A percentile compares a stretch with the other conserved stretches of the same genome.
phyloP scores from a whole-genome alignment of 225 moss, liverwort and hornwort genomes.

The Pseudoscleropodium purum region DNA sequence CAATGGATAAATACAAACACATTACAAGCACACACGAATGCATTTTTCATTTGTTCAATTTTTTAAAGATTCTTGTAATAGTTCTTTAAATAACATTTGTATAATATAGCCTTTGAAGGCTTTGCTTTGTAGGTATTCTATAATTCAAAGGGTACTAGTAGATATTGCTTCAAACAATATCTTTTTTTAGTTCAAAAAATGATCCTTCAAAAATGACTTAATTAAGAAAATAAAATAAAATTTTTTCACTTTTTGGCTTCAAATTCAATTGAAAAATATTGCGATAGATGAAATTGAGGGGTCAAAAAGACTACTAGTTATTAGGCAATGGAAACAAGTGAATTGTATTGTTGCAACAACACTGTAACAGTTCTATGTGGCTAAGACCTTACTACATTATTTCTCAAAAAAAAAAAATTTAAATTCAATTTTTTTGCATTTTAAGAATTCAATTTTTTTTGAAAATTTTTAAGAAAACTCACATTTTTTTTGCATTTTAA shows the following conservation, averaged over 20 bases:
- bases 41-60: background rate
- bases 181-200: background rate
- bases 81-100: background rate
- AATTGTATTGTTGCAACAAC: too few species aligned
- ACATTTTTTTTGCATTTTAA: too few species aligned
- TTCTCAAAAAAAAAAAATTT: too few species aligned
- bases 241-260: background rate
- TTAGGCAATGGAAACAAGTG: too few species aligned
- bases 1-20: rapidly evolving
- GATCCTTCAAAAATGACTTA: background rate
- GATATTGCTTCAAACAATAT: rapidly evolving
- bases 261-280: background rate
- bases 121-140: background rate
- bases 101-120: background rate
- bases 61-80: background rate
- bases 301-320: too few species aligned
- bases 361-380: too few species aligned
- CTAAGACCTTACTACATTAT: too few species aligned
- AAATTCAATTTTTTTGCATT: too few species aligned
- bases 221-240: too few species aligned
- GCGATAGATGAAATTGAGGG: too few species aligned
- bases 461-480: too few species aligned
- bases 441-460: too few species aligned
- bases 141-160: background rate
- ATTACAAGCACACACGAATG: rapidly evolving